Evolutionary conservation across 2,329 filamentous ascomycete species (phyloP), one percentile per base, ranked within the genome.

Genomic region (Raffaelea arxii): DNA sequence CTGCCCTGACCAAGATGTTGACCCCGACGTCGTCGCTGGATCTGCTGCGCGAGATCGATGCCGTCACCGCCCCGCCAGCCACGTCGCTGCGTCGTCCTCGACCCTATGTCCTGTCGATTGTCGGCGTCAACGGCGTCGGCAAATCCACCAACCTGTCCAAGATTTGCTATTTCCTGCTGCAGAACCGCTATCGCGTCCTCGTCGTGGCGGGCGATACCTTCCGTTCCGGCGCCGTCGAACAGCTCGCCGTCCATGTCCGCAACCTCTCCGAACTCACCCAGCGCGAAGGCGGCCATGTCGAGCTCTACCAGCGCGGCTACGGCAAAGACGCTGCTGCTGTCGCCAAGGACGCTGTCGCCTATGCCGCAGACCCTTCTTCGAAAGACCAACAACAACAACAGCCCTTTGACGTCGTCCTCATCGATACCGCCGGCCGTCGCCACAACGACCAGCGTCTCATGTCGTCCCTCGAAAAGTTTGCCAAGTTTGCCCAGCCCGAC

Each of bases 101-200:
- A 4, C 92, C 92, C 38, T 98, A 97, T 62, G 91, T 97, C 58
- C 94, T 98, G 62, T 96, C 89, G 48, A 95, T 98, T 51, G 92
- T 98, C 38, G 92, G 92, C 51, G 92, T 98, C 61, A 98, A 98
- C 63, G 92, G 92, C 46, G 92, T 98, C 32, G 92, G 92, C 60
- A 98, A 98, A 69, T 96, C 90, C 16, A 98, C 92, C 44, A 97
- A 96, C 62, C 74, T 98, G 32, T 91, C 87, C 64, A 98, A 98
- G 66, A 95, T 98, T 55, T 94, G 90, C 65, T 98, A 92, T 68
- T 98, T 98, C 70, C 74, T 98, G 32, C 74, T 98, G 25, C 91
- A 98, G 65, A 98, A 98, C 71, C 90, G 94, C 62, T 94, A 95
- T 71, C 86, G 86, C 59, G 89, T 98, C 16, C 77, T 98, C 48